Conservation (phyloP, 768 basidiomycete genomes). For the Tylopilus sp. region DNA sequence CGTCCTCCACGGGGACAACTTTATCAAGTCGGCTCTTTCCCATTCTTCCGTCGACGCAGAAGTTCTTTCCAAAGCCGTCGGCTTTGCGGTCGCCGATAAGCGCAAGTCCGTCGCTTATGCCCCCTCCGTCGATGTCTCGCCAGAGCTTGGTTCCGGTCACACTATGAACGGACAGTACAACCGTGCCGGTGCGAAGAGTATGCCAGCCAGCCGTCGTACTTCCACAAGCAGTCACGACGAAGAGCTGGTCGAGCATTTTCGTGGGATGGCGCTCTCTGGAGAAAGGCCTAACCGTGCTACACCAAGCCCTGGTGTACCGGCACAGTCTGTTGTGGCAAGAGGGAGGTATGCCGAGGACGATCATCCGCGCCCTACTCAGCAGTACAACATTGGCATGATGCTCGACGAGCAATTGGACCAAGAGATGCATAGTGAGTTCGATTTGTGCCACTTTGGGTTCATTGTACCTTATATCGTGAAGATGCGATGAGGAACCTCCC, state of each 20-base stretch:
- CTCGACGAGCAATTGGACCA: slow-evolving; percentile 90
- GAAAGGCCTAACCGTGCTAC: slow-evolving; percentile 58
- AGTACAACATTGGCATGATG: slow-evolving; percentile 85
- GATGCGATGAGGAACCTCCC: slow-evolving; percentile 88
- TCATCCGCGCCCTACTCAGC: slow-evolving; percentile 53
- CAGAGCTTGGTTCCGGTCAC: slow-evolving; percentile 52
- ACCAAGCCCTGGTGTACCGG: slow-evolving; percentile 49
- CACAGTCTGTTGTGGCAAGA: slow-evolving; percentile 52
- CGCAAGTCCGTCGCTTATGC: slow-evolving; percentile 87
- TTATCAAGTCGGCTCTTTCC: slow-evolving; percentile 41
- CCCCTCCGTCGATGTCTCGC: slow-evolving; percentile 70
- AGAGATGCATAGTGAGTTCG: slow-evolving; percentile 84
- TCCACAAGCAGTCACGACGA: slow-evolving; percentile 87
- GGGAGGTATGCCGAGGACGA: slow-evolving; percentile 59
- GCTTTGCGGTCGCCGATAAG: slow-evolving; percentile 65
- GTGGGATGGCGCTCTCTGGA: slow-evolving; percentile 64
- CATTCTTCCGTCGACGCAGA: slow-evolving; percentile 59
- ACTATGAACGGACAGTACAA: slow-evolving; percentile 52
- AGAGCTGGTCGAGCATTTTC: slow-evolving; percentile 71
- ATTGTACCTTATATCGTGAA: slow-evolving; percentile 31
- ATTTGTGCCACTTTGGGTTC: slow-evolving; percentile 5
- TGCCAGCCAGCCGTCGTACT: slow-evolving; percentile 88
- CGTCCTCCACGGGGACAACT: slow-evolving; percentile 56
- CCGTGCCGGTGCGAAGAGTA: slow-evolving; percentile 82
- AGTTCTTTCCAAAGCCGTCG: slow-evolving; percentile 64